phyloP scores from a whole-genome alignment of 1,284 basidiomycete genomes.

The Ustilago loliicola region DNA sequence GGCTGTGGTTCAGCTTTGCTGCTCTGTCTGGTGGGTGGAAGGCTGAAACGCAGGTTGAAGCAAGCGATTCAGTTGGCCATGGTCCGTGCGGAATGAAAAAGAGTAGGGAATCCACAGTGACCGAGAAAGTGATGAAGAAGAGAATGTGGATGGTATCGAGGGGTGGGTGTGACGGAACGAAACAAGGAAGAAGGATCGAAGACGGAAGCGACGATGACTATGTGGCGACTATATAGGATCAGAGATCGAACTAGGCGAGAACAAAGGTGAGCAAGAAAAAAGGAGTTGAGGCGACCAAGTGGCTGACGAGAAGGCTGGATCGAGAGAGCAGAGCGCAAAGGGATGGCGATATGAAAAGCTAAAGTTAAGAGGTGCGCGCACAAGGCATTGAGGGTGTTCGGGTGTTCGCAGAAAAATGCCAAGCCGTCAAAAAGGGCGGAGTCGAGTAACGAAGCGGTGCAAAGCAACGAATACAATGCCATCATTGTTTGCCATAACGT shows the following conservation, averaged over 20 bases:
- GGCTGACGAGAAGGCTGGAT: not conserved
- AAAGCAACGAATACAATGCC: no score
- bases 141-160: not conserved
- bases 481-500: no score
- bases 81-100: conserved; percentile 5
- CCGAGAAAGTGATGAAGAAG: conserved; percentile 6
- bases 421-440: conserved; percentile 46
- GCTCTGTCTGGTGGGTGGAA: conserved; percentile 13
- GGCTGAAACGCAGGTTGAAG: not conserved
- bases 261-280: not conserved
- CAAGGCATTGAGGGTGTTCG: not conserved
- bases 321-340: not conserved
- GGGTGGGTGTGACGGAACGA: not conserved
- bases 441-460: conserved; percentile 7
- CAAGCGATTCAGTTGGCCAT: conserved; percentile 29
- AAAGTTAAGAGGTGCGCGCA: not conserved
- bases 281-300: not conserved
- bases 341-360: not conserved
- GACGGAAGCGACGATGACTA: not conserved
- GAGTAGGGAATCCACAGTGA: not conserved
- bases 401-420: conserved; percentile 19
- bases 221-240: conserved; percentile 25
- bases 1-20: not conserved
- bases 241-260: not conserved
- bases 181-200: not conserved